phyloP scores from a whole-genome alignment of 371 early-diverging fungal species.

The Lichtheimia hyalospora region DNA sequence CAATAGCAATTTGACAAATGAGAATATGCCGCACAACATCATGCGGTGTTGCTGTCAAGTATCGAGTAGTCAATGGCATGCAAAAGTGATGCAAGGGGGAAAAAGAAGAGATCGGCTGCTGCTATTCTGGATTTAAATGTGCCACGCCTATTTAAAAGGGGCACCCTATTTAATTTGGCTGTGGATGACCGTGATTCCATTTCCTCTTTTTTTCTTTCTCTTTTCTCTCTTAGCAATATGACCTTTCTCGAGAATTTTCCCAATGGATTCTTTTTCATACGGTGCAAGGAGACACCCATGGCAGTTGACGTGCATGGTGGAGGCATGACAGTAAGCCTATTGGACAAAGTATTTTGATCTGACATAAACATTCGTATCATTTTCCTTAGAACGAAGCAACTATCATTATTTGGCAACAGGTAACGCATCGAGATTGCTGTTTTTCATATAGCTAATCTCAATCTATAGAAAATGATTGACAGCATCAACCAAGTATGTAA shows the following conservation, averaged over 20 bases:
- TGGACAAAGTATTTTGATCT: neutral
- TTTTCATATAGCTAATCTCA: neutral
- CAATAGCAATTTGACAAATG: neutral
- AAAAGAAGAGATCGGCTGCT: slow-evolving; percentile 2
- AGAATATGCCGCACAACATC: slow-evolving; percentile 3
- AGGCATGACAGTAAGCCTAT: slow-evolving; percentile 25
- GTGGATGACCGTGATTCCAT: neutral
- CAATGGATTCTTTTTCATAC: slow-evolving; percentile 38
- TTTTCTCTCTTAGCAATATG: neutral
- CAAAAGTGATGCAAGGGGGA: neutral
- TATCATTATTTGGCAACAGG: slow-evolving; percentile 49
- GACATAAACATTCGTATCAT: neutral
- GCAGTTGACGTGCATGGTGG: slow-evolving; percentile 34
- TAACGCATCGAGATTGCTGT: slow-evolving; percentile 1
- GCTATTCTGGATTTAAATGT: neutral
- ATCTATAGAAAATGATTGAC: slow-evolving; percentile 37
- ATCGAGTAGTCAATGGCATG: neutral
- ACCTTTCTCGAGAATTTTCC: slow-evolving; percentile 24
- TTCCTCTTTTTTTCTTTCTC: neutral
- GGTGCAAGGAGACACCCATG: slow-evolving; percentile 23
- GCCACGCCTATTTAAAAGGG: neutral
- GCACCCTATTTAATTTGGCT: no score
- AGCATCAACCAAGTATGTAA: slow-evolving; percentile 40
- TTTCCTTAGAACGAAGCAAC: slow-evolving; percentile 35
- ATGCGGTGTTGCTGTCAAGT: neutral